Conservation (phyloP, 1,139 yeast genomes). For the Saccharomyces hybrid region DNA sequence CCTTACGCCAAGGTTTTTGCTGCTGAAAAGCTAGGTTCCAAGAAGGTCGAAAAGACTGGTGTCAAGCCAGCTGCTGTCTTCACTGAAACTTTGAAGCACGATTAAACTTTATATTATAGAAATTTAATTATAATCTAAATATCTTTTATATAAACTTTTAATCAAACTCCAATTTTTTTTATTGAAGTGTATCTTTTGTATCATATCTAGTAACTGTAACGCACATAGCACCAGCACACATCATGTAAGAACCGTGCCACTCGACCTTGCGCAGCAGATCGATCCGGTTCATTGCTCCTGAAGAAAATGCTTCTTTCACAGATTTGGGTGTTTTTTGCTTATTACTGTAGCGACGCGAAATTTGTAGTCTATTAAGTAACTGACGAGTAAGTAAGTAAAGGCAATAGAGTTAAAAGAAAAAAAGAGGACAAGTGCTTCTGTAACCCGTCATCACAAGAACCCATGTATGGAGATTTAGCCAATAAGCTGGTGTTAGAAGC, state of each 20-base stretch:
- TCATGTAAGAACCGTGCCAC: background rate
- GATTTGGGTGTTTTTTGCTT: background rate
- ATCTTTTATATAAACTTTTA: background rate
- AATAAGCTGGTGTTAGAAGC: constrained; percentile 79
- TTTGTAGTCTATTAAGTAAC: background rate
- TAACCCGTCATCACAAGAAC: background rate
- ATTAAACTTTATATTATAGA: constrained; percentile 21
- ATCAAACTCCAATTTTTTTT: background rate
- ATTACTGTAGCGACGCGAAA: background rate
- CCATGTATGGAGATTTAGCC: constrained; percentile 86
- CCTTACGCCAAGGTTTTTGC: constrained; percentile 98
- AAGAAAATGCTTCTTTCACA: background rate
- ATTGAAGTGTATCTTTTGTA: background rate
- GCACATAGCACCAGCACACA: background rate
- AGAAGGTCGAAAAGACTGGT: constrained; percentile 61
- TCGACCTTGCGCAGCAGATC: background rate
- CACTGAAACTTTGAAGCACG: constrained; percentile 56
- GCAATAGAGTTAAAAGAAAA: background rate
- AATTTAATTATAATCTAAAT: background rate
- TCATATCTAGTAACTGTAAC: background rate
- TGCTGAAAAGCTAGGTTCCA: constrained; percentile 83
- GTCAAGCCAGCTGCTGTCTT: constrained; percentile 69
- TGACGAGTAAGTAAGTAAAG: background rate
- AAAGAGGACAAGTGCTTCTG: background rate
- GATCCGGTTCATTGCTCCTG: background rate